Percentiles rank a stretch among this genome's conserved stretches.
Conservation (phyloP, 108 stramenopile genomes). For the Seminavis robusta region DNA sequence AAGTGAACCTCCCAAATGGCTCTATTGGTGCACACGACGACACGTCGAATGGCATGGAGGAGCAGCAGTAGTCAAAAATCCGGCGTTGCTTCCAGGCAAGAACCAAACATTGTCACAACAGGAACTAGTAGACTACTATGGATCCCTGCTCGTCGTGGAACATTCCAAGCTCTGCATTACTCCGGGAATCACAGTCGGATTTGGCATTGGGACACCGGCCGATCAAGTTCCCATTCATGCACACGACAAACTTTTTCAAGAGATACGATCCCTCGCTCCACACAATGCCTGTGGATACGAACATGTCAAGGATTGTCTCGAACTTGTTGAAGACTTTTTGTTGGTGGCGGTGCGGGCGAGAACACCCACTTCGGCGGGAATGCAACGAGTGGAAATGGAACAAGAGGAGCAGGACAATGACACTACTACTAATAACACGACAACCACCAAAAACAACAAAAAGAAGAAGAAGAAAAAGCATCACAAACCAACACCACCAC, state of each 20-base stretch:
- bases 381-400: constrained; percentile 43
- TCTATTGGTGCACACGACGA: constrained; percentile 75
- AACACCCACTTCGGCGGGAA: constrained; percentile 78
- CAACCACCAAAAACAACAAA: not conserved
- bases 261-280: constrained; percentile 6
- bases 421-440: not conserved
- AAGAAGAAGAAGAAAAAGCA: not conserved
- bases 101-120: not conserved
- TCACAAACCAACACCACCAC: too few relatives aligned
- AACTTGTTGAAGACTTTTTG: constrained; percentile 40
- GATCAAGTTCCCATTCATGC: constrained; percentile 47
- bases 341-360: constrained; percentile 71
- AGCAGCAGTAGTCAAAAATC: constrained; percentile 7
- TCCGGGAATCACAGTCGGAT: constrained; percentile 75
- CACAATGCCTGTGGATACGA: not conserved
- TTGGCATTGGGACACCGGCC: constrained; percentile 48
- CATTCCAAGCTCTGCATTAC: constrained; percentile 64
- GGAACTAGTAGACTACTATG: constrained; percentile 6
- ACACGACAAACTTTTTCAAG: constrained; percentile 45
- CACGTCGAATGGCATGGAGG: constrained; percentile 65
- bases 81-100: constrained; percentile 18
- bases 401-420: constrained; percentile 5
- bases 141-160: constrained; percentile 26
- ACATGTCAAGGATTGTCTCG: constrained; percentile 30
- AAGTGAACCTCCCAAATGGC: constrained; percentile 21